Percentiles rank a stretch among this genome's conserved stretches.
phyloP scores from a whole-genome alignment of 768 basidiomycete species.

The Xerocomellus dryophilus region DNA sequence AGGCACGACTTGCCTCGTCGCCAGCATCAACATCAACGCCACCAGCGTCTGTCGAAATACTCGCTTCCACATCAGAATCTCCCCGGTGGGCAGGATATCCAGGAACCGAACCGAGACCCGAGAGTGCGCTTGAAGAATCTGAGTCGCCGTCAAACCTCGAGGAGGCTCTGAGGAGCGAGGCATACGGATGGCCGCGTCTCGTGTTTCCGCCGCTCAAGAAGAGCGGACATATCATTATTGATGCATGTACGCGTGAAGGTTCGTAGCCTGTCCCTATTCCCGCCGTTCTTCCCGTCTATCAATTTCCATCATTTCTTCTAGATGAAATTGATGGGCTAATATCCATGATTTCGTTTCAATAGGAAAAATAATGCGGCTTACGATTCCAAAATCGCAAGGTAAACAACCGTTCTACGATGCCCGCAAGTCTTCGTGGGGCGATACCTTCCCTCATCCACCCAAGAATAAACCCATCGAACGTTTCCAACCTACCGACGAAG shows the following conservation, averaged over 20 bases:
- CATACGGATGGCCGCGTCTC: constrained; percentile 87
- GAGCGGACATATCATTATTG: constrained; percentile 88
- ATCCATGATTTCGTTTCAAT: constrained; percentile 1
- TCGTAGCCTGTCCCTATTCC: constrained; percentile 6
- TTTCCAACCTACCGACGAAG: constrained; percentile 36
- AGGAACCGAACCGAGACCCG: constrained; percentile 1
- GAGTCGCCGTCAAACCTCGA: constrained; percentile 40
- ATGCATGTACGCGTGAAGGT: constrained; percentile 85
- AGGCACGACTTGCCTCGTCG: constrained; percentile 10
- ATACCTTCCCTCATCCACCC: constrained; percentile 87
- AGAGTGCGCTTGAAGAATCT: constrained; percentile 2
- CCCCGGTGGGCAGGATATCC: background rate
- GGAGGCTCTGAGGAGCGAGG: constrained; percentile 62
- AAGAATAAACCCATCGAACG: constrained; percentile 75
- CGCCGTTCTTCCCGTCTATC: constrained; percentile 6
- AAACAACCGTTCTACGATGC: constrained; percentile 95
- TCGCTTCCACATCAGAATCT: constrained; percentile 9
- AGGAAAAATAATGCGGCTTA: constrained; percentile 92
- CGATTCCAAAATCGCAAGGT: constrained; percentile 91
- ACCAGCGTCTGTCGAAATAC: constrained; percentile 6
- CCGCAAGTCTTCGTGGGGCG: constrained; percentile 91
- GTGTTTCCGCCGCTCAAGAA: constrained; percentile 91
- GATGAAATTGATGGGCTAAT: constrained; percentile 3
- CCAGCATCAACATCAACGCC: constrained; percentile 13
- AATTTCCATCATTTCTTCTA: background rate